Evolutionary conservation across 2,329 filamentous ascomycete genomes (phyloP), one percentile per base, ranked within the genome.

Genomic region (Fusarium oxysporum): DNA sequence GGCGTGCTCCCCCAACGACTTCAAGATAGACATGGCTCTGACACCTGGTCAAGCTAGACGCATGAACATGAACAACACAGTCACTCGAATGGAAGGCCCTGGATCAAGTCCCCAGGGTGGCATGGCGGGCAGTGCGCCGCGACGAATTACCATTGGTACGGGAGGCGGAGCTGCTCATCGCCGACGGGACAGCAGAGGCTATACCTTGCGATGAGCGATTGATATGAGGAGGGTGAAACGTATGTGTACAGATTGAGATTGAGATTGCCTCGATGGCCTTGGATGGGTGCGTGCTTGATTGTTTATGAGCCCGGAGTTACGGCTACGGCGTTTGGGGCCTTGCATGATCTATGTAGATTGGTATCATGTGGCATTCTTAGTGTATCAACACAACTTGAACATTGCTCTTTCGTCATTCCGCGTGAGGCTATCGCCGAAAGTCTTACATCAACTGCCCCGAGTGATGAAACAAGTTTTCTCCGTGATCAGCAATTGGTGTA

Each of bases 41-140:
- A 89, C 87, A 16, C 81, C 86, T 3, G 87, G 87, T 5, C 88
- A 90, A 76, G 88, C 88, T 28, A 81, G 88, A 58, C 83, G 88
- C 50, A 90, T 90, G 88, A 87, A 89, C 72, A 79, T 90, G 64
- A 83, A 85, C 40, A 83, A 83, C 68, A 73, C 85, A 66, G 54
- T 47, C 54, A 57, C 40, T 57, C 78, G 80, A 17, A 38, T 77
- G 8, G 82, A 82, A 41, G 75, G 63, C 3, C 48, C 66, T 16
- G 72, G 73, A 21, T 72, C 76, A 53, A 79, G 78, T 33, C 77
- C 79, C 2, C 76, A 66, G 23, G 72, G 77, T 7, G 38, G 60
- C 30, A 62, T 72, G 64, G 61, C 74, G 21, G 65, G 74, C 17
- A 78, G 77, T 30, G 76, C 76, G 40, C 72, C 78, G 16, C 79